phyloP scores from a whole-genome alignment of 441 rosid species.

The Manihot esculenta region DNA sequence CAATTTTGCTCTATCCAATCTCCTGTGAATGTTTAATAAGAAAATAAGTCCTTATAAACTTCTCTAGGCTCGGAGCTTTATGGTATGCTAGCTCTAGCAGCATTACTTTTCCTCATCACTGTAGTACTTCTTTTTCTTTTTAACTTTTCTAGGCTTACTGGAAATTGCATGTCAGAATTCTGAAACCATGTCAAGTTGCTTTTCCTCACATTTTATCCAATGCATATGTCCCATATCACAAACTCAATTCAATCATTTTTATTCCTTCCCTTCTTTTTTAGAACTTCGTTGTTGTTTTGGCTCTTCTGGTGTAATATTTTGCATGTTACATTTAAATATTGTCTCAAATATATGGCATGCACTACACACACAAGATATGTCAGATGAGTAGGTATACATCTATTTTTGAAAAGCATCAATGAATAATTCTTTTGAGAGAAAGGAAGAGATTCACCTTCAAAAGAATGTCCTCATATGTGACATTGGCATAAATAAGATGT shows the following conservation, averaged over 20 bases:
- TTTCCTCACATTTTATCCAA: neutral
- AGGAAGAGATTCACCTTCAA: conserved; percentile 50
- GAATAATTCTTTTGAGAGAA: neutral
- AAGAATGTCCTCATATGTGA: conserved; percentile 78
- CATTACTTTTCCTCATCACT: neutral
- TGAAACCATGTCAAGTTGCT: neutral
- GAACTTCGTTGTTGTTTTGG: neutral
- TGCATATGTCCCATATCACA: neutral
- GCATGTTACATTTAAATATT: neutral
- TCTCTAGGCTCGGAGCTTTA: neutral
- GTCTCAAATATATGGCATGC: neutral
- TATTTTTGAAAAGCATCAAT: neutral
- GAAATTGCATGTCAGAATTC: too few species aligned
- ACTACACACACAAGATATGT: too few species aligned
- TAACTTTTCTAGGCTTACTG: neutral
- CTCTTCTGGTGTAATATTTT: neutral
- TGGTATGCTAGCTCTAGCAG: neutral
- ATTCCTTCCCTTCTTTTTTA: too few species aligned
- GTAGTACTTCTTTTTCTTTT: neutral
- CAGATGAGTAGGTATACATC: neutral
- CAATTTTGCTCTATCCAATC: neutral
- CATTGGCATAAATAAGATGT: conserved; percentile 85
- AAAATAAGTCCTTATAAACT: too few species aligned
- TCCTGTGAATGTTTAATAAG: neutral
- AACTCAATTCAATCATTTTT: neutral